Base-by-base conservation (phyloP, 2,329 filamentous ascomycete species). In the Daldinia eschscholtzii region DNA sequence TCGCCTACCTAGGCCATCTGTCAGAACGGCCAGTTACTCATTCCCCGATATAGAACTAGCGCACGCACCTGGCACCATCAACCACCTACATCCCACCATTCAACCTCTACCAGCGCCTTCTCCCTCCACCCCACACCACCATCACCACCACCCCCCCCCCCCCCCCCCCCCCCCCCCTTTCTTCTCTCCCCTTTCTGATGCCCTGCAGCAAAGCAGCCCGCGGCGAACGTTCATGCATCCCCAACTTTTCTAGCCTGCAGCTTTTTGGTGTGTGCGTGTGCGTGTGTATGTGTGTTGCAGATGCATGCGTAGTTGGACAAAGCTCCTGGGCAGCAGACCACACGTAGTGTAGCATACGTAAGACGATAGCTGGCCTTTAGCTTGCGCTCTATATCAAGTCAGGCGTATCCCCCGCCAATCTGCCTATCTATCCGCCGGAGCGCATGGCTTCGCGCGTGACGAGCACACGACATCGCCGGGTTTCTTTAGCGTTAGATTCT, bases 221-320 rank as follows among this genome's bases (percentile, higher is more conserved):
- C 52, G 57, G 67, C 61, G 61, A 56, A 65, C 48, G 70, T 70
- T 72, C 70, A 72, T 70, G 70, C 70, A 72, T 64, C 64, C 67
- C 70, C 64, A 67, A 57, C 33, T 62, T 61, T 41, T 61, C 57
- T 62, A 55, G 65, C 66, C 56, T 60, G 64, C 69, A 65, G 57
- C 50, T 44, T 41, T 52, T 44, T 52, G 44, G 39, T 58, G 39
- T 61, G 46, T 53, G 33, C 10, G 10, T 35, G 6, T 35, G 33
- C 9, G 7, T 33, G 44, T 57, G 46, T 46, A 13, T 50, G 35
- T 53, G 39, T 48, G 26, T 56, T n/a, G 26, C 46, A 52, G 46
- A 52, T 15, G 26, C 46, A 52, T 52, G 46, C 10, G 46, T 30
- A 52, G 67, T 65, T 59, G 50, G 59, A 60, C 58, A 53, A 61